Evolutionary conservation across 1,284 basidiomycete genomes (phyloP), one percentile per base, ranked within the genome.

Genomic region (Salmacisia buchloeana): DNA sequence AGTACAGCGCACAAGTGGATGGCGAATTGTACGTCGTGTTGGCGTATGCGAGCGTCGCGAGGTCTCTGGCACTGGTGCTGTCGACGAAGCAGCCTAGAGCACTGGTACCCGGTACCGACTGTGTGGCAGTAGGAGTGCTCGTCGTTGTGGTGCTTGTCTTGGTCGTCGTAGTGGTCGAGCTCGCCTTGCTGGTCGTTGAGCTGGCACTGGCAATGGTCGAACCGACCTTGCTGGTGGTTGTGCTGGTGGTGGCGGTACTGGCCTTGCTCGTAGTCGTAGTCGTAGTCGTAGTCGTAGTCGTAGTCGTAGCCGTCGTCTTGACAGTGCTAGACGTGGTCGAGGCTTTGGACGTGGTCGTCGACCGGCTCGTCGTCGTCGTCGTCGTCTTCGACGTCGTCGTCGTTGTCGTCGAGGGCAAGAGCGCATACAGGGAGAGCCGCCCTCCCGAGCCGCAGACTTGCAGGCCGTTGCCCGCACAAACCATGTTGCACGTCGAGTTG

Each of bases 1-100:
- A 77, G 62, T 61, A 69, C 29, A 52, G 49, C 33, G 70, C 63
- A 63, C 77, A 80, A 6, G 29, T 15, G 43, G 64, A 56, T 10
- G 36, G 58, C 10, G 68, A 75, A 52, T 62, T 67, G n/a, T n/a
- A n/a, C 9, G 58, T 41, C 7, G 12, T 33, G 56, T 62, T 61
- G 33, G 38, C 56, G 38, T 57, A 18, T 33, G 60, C 60, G 13
- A 45, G 34, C 12, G 29, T 13, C 3, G 49, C 27, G 21, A 62
- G 31, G 13, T 33, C 52, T 27, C 56, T 27, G 5, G 27, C 46
- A 29, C 27, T 10, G 3, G 39, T n/a, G 15, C 18, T 38, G 38
- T 65, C 60, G 23, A 23, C n/a, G 43, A 31, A 65, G 58, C 63
- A 65, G 6, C 63, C 63, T 6, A 58, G 41, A 1, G 31, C 18